Percentiles rank a stretch among this genome's conserved stretches.
phyloP scores from a whole-genome alignment of 208 protist species.

The Trypanosoma melophagium region DNA sequence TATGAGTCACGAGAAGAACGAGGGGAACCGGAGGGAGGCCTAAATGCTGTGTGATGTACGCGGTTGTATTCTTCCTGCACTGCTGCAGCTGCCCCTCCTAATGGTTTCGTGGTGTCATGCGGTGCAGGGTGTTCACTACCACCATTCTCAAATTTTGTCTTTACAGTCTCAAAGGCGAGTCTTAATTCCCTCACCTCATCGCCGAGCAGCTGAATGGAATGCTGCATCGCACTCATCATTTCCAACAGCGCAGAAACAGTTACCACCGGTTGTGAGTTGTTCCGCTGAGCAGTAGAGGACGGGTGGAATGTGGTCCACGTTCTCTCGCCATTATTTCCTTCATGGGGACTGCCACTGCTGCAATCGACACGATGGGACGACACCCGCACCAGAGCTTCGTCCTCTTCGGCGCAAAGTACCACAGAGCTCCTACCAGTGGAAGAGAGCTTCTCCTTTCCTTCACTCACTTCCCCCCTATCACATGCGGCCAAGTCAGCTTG shows the following conservation, averaged over 20 bases:
- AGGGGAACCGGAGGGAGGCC: neutral
- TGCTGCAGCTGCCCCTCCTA: neutral
- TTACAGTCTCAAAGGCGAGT: neutral
- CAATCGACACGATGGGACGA: neutral
- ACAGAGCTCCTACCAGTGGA: neutral
- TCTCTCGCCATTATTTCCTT: neutral
- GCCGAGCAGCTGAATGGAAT: conserved; percentile 15
- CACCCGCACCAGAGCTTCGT: neutral
- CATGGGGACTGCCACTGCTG: neutral
- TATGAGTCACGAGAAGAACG: neutral
- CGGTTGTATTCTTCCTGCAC: neutral
- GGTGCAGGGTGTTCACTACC: neutral
- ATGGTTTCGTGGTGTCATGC: neutral
- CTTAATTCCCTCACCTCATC: conserved; percentile 11
- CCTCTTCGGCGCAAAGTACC: neutral
- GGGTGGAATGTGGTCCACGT: neutral
- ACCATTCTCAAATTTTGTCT: too few species aligned
- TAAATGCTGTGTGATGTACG: neutral
- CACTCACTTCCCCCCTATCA: neutral
- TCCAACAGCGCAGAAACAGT: neutral
- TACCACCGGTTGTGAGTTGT: neutral
- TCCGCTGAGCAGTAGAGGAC: neutral
- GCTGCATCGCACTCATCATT: neutral
- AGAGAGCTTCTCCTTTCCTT: neutral
- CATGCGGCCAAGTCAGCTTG: neutral